Conservation (phyloP, 2,329 filamentous ascomycete genomes). For the Pezicula radicicola region DNA sequence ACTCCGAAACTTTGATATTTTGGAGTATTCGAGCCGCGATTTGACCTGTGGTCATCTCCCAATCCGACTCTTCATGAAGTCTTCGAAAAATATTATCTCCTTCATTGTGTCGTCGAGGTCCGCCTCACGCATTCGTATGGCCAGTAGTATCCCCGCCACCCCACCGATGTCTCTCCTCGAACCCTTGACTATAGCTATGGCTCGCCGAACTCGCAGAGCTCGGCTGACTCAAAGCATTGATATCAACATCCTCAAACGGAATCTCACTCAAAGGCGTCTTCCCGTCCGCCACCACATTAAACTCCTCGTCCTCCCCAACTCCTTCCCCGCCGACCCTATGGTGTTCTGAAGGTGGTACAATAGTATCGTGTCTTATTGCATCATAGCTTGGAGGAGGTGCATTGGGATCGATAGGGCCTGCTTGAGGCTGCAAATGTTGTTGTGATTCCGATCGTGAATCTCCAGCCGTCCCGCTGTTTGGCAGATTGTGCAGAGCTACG, state of each 20-base stretch:
- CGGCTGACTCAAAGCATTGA: background rate
- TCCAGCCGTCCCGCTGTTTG: background rate
- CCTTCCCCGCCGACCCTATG: background rate
- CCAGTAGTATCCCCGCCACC: constrained; percentile 1
- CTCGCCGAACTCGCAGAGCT: background rate
- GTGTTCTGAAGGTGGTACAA: background rate
- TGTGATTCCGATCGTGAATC: background rate
- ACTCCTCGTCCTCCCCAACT: background rate
- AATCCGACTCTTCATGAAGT: too few species aligned
- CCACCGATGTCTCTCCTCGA: background rate
- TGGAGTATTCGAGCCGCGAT: too few species aligned
- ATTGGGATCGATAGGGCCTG: background rate
- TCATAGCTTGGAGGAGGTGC: background rate
- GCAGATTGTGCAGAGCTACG: background rate
- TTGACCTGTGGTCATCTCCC: too few species aligned
- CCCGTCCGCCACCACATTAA: constrained; percentile 2
- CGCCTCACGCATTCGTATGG: background rate
- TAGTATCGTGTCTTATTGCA: background rate
- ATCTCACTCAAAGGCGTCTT: constrained; percentile 5
- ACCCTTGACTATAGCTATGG: background rate
- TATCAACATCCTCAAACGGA: constrained; percentile 4
- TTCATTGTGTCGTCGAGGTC: background rate
- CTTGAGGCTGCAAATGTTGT: background rate
- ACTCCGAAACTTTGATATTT: too few species aligned
- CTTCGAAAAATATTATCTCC: too few species aligned